A percentile compares a stretch with the other conserved stretches of the same genome.
These are phyloP conservation scores for Rhizophora mangle DNA, from an alignment of 345 rosid species.

Conservation along the genomic window DNA sequence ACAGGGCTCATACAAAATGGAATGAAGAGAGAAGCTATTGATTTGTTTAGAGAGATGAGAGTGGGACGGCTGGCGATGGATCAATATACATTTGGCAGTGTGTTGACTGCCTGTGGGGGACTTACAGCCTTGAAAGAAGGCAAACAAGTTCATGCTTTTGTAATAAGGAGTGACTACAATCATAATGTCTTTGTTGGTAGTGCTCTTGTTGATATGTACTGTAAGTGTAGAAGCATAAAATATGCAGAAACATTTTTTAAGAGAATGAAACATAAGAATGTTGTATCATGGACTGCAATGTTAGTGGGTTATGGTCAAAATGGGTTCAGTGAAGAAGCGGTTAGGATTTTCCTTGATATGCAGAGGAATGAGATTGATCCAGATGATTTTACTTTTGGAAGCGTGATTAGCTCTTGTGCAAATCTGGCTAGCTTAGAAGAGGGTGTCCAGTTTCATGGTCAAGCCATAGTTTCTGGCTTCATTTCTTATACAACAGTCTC, in stretches of 20 bases:
- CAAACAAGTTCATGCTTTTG: conserved; percentile 62
- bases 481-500: conserved; percentile 62
- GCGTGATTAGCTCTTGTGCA: conserved; percentile 89
- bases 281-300: conserved; percentile 94
- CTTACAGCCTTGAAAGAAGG: conserved; percentile 58
- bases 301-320: conserved; percentile 87
- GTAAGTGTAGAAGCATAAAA: conserved; percentile 60
- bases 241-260: conserved; percentile 65
- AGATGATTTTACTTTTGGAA: conserved; percentile 79
- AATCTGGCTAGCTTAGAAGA: conserved; percentile 86
- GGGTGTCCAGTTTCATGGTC: conserved; percentile 84
- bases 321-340: conserved; percentile 76
- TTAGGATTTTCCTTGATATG: conserved; percentile 61
- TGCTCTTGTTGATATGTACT: conserved; percentile 94
- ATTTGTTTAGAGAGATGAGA: conserved; percentile 65
- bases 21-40: conserved; percentile 53
- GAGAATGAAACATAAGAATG: conserved; percentile 64
- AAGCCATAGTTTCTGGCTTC: conserved; percentile 59
- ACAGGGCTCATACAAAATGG: conserved; percentile 73
- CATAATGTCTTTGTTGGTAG: conserved; percentile 74
- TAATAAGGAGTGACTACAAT: conserved; percentile 49
- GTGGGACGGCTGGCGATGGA: conserved; percentile 57
- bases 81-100: conserved; percentile 85
- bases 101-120: conserved; percentile 74
- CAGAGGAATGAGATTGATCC: conserved; percentile 70